Evolutionary conservation across 306 rosid species (phyloP).

Genomic region (Betula pendula): DNA sequence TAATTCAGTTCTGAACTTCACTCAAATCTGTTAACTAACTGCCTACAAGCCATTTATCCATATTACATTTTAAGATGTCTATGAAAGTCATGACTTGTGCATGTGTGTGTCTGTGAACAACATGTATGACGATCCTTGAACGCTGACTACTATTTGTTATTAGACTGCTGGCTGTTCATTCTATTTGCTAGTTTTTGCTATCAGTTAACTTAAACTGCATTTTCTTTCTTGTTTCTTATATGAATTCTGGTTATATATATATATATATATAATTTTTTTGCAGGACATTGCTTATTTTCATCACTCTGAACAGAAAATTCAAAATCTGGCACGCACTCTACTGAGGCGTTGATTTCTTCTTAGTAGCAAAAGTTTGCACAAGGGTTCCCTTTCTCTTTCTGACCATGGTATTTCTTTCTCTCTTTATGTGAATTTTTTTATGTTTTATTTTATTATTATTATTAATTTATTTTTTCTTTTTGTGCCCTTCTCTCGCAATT

Average conservation of each 20-base stretch:
- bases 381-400: constrained; percentile 21
- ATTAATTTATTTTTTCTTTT: neutral
- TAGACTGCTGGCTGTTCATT: neutral
- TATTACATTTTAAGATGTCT: neutral
- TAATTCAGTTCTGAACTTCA: too few species aligned
- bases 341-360: constrained; percentile 28
- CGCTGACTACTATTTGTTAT: neutral
- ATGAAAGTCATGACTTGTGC: neutral
- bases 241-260: neutral
- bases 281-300: constrained; percentile 38
- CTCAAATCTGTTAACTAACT: neutral
- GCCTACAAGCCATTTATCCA: neutral
- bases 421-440: neutral
- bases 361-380: constrained; percentile 33
- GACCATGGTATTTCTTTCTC: constrained; percentile 53
- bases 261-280: too few species aligned
- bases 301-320: constrained; percentile 27
- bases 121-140: neutral
- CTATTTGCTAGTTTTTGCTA: constrained; percentile 1
- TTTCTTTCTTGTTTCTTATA: constrained; percentile 13
- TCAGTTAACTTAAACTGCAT: neutral
- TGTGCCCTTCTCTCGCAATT: neutral
- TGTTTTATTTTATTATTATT: too few species aligned
- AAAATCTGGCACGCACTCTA: constrained; percentile 21
- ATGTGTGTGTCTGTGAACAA: neutral